These are phyloP conservation scores for Syzygium oleosum DNA, from an alignment of 345 rosid species.

Conservation along the genomic window DNA sequence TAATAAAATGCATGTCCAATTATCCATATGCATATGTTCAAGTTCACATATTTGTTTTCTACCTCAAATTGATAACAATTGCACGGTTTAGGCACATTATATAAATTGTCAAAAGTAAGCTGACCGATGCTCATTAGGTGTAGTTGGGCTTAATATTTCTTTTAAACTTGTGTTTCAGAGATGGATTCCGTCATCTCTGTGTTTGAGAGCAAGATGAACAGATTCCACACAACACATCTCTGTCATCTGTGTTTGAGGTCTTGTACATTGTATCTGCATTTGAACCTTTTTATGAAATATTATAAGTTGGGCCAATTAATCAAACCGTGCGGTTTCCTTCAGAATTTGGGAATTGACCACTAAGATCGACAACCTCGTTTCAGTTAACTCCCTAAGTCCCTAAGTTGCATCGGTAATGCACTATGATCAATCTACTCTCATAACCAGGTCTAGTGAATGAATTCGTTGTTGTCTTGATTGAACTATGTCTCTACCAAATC, in stretches of 20 bases:
- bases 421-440: background rate
- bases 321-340: no score
- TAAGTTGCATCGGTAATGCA: background rate
- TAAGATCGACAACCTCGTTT: background rate
- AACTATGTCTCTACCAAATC: no score
- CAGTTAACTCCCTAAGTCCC: background rate
- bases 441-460: background rate
- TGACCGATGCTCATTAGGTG: background rate
- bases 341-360: no score
- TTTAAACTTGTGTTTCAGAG: slow-evolving; percentile 13
- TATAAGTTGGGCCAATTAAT: no score
- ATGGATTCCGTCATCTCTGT: slow-evolving; percentile 23
- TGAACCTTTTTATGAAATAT: background rate
- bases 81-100: background rate
- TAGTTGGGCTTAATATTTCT: background rate
- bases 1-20: background rate
- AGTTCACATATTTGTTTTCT: background rate
- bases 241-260: no score
- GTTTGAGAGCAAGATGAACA: slow-evolving; percentile 26
- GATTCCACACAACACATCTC: slow-evolving; percentile 29
- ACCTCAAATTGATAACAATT: background rate
- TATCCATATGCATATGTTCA: background rate
- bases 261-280: background rate
- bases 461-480: background rate
- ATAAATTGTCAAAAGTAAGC: background rate